These are phyloP conservation scores for Alternaria ethzedia DNA, from an alignment of 2,329 filamentous ascomycete species.

Conservation along the genomic window DNA sequence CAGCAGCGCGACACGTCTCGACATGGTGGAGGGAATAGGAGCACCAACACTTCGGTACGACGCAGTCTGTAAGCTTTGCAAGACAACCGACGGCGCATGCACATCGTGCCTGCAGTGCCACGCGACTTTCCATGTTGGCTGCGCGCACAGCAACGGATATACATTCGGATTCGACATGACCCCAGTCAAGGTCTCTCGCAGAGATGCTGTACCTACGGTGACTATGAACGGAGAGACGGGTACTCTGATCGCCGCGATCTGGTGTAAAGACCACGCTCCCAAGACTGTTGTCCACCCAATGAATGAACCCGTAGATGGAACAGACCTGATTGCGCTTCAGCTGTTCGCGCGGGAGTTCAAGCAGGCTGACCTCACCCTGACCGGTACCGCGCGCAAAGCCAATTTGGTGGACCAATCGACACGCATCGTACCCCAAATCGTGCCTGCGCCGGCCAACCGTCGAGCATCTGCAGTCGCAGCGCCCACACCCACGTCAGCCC, in stretches of 20 bases:
- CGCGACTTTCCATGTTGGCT: conserved; percentile 80
- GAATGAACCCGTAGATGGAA: conserved; percentile 74
- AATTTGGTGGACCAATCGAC: conserved; percentile 75
- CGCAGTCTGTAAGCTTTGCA: conserved; percentile 84
- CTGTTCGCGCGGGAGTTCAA: conserved; percentile 90
- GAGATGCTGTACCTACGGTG: conserved; percentile 80
- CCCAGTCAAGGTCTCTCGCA: conserved; percentile 85
- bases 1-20: conserved; percentile 79
- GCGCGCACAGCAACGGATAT: conserved; percentile 83
- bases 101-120: conserved; percentile 80
- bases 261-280: conserved; percentile 84
- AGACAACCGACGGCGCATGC: conserved; percentile 76
- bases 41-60: conserved; percentile 78
- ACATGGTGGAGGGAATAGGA: conserved; percentile 84
- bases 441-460: conserved; percentile 40
- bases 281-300: conserved; percentile 79
- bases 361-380: conserved; percentile 88
- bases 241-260: conserved; percentile 82
- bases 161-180: conserved; percentile 87
- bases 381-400: conserved; percentile 91
- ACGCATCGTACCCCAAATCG: conserved; percentile 48
- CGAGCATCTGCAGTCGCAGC: conserved; percentile 50
- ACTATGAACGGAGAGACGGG: conserved; percentile 82
- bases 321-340: conserved; percentile 80
- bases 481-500: conserved; percentile 42